Conservation (phyloP, 345 rosid species). For the Stellera chamaejasme region DNA sequence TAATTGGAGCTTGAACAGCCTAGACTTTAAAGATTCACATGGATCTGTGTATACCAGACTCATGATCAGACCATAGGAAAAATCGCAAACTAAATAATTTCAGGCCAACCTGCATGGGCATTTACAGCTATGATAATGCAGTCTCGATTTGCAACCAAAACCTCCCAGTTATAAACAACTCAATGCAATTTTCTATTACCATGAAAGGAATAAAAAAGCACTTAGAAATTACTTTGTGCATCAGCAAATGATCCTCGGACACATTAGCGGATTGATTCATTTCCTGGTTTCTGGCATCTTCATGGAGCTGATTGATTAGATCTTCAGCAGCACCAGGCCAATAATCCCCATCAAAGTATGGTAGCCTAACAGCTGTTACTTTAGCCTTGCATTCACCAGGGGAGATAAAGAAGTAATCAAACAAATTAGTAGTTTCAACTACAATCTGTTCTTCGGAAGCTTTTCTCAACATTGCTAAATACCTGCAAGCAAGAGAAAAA, state of each 20-base stretch:
- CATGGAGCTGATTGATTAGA: conserved; percentile 74
- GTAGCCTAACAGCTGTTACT: conserved; percentile 97
- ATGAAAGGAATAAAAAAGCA: background rate
- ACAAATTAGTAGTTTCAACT: conserved; percentile 71
- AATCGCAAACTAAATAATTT: background rate
- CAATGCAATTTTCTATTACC: no score
- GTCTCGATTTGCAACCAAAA: background rate
- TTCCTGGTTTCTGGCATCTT: conserved; percentile 85
- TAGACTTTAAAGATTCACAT: no score
- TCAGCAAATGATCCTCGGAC: conserved; percentile 81
- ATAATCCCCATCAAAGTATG: conserved; percentile 99
- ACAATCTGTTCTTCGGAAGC: conserved; percentile 84
- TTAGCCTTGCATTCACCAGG: conserved; percentile 84
- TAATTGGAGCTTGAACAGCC: no score
- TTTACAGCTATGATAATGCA: background rate
- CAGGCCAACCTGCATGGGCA: background rate
- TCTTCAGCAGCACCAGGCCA: conserved; percentile 99
- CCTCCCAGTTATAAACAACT: no score
- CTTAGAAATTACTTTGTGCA: conserved; percentile 69
- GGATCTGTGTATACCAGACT: no score
- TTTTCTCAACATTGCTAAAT: conserved; percentile 78
- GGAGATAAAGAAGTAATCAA: conserved; percentile 83
- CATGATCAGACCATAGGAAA: background rate
- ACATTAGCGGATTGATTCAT: conserved; percentile 87
- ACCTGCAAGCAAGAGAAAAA: conserved; percentile 33